phyloP scores from a whole-genome alignment of 257 asterid genomes.

The Penstemon davidsonii region DNA sequence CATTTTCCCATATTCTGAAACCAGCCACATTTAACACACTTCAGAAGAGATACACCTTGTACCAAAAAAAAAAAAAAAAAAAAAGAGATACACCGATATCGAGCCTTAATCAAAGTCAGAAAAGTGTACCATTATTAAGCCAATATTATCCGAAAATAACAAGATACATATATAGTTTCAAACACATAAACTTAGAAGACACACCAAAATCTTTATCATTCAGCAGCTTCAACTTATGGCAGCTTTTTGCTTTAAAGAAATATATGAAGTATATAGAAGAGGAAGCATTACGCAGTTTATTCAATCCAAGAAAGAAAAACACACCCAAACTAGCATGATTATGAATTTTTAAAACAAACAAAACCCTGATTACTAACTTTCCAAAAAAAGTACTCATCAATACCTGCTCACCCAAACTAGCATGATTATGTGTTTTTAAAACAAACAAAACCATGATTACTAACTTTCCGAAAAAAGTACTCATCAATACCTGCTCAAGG shows the following conservation, averaged over 20 bases:
- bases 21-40: slow-evolving; percentile 8
- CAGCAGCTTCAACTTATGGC: slow-evolving; percentile 14
- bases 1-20: slow-evolving; percentile 9
- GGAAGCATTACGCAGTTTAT: slow-evolving; percentile 13
- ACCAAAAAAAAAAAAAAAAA: too few relatives aligned
- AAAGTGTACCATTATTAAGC: neutral
- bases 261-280: neutral
- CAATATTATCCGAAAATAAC: neutral
- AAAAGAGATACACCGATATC: neutral
- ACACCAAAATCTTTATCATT: neutral
- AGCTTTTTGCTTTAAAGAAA: slow-evolving; percentile 12
- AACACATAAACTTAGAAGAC: slow-evolving; percentile 8
- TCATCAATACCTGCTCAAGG: slow-evolving; percentile 70
- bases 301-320: neutral
- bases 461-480: slow-evolving; percentile 13
- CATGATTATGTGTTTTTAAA: neutral
- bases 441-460: slow-evolving; percentile 8
- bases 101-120: neutral
- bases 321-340: slow-evolving; percentile 3
- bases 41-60: neutral
- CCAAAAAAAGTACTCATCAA: slow-evolving; percentile 7
- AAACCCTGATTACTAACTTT: slow-evolving; percentile 2
- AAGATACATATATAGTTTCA: neutral
- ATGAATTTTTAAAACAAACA: slow-evolving; percentile 8
- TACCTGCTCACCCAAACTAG: slow-evolving; percentile 56